Conservation (phyloP, 352 stramenopile genomes). For the Pythium chondricola region DNA sequence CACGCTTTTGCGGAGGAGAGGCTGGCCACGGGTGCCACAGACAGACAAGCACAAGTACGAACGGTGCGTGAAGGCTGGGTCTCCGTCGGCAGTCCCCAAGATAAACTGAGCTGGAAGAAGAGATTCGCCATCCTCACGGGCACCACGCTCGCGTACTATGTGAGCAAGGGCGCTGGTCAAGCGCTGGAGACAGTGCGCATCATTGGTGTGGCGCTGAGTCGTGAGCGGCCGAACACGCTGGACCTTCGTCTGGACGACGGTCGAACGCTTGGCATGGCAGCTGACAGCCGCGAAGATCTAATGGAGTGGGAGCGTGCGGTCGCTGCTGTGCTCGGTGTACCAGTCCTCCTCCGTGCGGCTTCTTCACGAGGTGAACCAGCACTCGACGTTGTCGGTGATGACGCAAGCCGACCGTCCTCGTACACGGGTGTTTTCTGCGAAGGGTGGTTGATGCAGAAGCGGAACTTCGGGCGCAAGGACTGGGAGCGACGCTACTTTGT, state of each 20-base stretch:
- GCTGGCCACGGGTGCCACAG: not conserved
- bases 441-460: conserved; percentile 53
- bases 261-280: conserved; percentile 23
- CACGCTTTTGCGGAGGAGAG: not conserved
- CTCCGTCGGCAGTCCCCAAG: conserved; percentile 21
- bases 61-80: conserved; percentile 17
- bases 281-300: conserved; percentile 32
- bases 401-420: conserved; percentile 8
- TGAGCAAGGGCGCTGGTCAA: conserved; percentile 17
- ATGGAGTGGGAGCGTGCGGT: conserved; percentile 32
- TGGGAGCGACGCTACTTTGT: conserved; percentile 67
- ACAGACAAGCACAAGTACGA: not conserved
- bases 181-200: conserved; percentile 25
- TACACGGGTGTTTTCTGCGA: conserved; percentile 28
- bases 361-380: conserved; percentile 7
- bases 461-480: conserved; percentile 30
- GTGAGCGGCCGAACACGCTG: conserved; percentile 25
- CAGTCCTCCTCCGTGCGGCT: conserved; percentile 1
- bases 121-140: conserved; percentile 46
- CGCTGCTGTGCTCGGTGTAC: conserved; percentile 10
- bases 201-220: conserved; percentile 22
- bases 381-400: not conserved
- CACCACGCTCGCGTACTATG: conserved; percentile 47
- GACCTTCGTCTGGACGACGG: conserved; percentile 22
- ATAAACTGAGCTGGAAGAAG: conserved; percentile 42